Evolutionary conservation across 345 rosid genomes (phyloP), one percentile per base, ranked within the genome.

Genomic region (Gossypium ekmanianum): DNA sequence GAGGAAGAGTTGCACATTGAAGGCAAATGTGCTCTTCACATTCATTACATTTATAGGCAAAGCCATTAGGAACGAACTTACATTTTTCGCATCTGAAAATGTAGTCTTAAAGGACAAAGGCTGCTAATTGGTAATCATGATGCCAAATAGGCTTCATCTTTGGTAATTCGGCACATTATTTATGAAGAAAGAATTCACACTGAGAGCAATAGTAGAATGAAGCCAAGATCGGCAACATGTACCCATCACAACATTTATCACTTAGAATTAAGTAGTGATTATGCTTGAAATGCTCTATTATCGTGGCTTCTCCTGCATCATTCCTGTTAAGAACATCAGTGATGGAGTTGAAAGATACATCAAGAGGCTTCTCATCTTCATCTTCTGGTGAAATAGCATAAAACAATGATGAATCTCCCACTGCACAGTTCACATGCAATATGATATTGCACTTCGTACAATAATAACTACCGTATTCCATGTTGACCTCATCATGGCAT

Each of bases 271-370:
- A 66, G 34, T 44, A 0, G 7, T 47, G 56, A 0, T 2, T 3
- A 8, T 68, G 72, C 27, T 13, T 45, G 71, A 45, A 67, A 67
- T 67, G 71, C 47, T 67, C 16, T 29, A 61, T 16, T 29, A 27
- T 14, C 7, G n/a, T 61, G 3, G 44, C 66, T 29, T 61, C 71
- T 50, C 54, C 16, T 13, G 16, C 54, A 12, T 13, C 57, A 34
- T 34, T 34, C 41, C 41, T 1, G 41, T 34, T 34, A 34, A 34
- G 7, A 34, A 34, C 41, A 34, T 34, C 41, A 34, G 1, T 34
- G 34, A 29, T 29, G 7, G 41, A 34, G 41, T 34, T 34, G 7
- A 34, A 34, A 34, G 41, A 34, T 34, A 34, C 41, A 5, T 34
- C 41, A 34, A 34, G 7, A 5, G 41, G 7, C 7, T 34, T 34